Percentiles rank a stretch among this genome's conserved stretches.
Evolutionary conservation across 345 rosid species (phyloP).

Genomic region (Ceriops decandra): DNA sequence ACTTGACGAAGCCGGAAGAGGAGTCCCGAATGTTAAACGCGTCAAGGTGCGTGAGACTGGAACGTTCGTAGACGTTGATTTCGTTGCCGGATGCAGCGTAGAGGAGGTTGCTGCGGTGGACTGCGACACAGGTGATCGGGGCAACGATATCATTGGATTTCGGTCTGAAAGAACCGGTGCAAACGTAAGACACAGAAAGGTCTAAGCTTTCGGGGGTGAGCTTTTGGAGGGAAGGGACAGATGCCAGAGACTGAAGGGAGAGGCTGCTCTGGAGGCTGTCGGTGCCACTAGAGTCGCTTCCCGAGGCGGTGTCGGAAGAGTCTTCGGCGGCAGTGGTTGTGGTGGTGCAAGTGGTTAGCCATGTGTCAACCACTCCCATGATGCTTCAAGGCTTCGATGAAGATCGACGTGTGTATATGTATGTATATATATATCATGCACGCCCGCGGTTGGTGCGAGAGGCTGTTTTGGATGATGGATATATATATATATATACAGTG

Average conservation of each 20-base stretch:
- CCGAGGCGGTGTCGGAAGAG: conserved; percentile 15
- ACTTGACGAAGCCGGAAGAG: conserved; percentile 66
- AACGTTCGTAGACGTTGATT: conserved; percentile 63
- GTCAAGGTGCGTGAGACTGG: conserved; percentile 37
- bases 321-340: conserved; percentile 12
- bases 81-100: conserved; percentile 61
- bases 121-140: conserved; percentile 64
- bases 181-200: conserved; percentile 39
- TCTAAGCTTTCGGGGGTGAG: conserved; percentile 36
- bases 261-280: conserved; percentile 63
- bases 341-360: conserved; percentile 34
- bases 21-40: conserved; percentile 45
- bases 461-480: no score
- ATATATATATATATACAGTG: no score
- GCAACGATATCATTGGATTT: conserved; percentile 37
- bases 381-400: no score
- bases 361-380: conserved; percentile 18
- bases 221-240: conserved; percentile 72
- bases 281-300: conserved; percentile 19
- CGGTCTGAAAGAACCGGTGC: conserved; percentile 40
- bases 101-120: conserved; percentile 41
- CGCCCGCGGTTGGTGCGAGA: no score
- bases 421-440: no score
- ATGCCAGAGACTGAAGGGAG: conserved; percentile 77
- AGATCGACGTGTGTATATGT: no score